Conservation (phyloP, 495 filamentous ascomycete species). For the Xeromyces bisporus region DNA sequence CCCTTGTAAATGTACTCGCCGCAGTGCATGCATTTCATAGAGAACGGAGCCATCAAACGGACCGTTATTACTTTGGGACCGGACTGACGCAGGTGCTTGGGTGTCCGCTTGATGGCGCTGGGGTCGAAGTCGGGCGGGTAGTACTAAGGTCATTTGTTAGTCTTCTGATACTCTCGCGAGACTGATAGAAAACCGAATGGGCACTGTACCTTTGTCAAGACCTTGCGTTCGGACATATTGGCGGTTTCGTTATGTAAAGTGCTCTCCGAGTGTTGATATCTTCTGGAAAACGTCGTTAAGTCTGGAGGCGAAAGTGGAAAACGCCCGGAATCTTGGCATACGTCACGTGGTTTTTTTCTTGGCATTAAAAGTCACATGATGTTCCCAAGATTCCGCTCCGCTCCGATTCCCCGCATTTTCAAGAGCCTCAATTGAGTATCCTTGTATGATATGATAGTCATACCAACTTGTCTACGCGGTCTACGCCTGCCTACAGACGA, state of each 20-base stretch:
- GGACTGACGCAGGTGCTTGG: slow-evolving; percentile 38
- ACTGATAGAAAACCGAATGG: neutral
- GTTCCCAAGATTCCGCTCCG: too few species aligned
- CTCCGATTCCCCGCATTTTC: too few species aligned
- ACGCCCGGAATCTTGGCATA: neutral
- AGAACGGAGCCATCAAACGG: slow-evolving; percentile 93
- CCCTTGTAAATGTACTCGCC: slow-evolving; percentile 96
- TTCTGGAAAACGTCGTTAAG: too few species aligned
- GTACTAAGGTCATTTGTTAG: slow-evolving; percentile 37
- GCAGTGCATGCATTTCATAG: slow-evolving; percentile 80
- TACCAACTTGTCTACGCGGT: too few species aligned
- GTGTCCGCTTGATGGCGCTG: slow-evolving; percentile 55
- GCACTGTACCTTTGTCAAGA: slow-evolving; percentile 34
- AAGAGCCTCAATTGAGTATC: too few species aligned
- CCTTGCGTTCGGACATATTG: slow-evolving; percentile 88
- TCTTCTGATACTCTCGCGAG: too few species aligned
- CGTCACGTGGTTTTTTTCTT: too few species aligned
- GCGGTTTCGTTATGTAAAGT: neutral
- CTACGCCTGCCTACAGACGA: too few species aligned
- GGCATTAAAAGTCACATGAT: too few species aligned
- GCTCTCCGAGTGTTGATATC: neutral
- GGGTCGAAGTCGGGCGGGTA: slow-evolving; percentile 98
- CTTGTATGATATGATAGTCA: too few species aligned
- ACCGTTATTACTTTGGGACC: slow-evolving; percentile 77
- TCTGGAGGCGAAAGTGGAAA: neutral